Conservation (phyloP, 176 grass and related monocot genomes). For the Rhynchospora pubera region DNA sequence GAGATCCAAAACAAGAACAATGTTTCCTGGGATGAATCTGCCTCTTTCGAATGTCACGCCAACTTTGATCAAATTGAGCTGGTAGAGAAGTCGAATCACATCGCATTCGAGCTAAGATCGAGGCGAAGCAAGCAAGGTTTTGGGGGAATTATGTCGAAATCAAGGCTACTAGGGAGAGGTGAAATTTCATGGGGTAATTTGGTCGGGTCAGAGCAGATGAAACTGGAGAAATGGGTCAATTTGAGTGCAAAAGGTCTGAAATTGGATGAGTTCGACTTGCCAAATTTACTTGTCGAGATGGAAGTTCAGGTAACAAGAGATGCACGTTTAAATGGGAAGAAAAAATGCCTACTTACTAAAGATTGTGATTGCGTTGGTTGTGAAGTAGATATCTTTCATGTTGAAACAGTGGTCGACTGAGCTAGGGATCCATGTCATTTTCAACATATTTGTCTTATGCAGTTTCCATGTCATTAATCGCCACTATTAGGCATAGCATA, state of each 20-base stretch:
- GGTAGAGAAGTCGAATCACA: neutral
- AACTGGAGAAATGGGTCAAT: neutral
- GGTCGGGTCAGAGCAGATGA: neutral
- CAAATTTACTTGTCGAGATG: conserved; percentile 8
- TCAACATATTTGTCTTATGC: too few species aligned
- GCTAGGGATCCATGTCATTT: neutral
- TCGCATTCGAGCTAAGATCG: conserved; percentile 6
- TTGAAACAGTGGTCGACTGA: conserved; percentile 14
- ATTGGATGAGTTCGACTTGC: neutral
- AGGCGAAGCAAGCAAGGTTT: neutral
- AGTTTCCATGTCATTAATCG: too few species aligned
- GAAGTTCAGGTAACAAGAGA: neutral
- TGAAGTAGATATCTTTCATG: neutral
- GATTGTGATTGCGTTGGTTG: neutral
- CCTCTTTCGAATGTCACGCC: neutral
- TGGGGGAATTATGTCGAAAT: neutral
- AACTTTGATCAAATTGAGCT: neutral
- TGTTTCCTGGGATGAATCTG: neutral
- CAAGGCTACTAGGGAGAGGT: neutral
- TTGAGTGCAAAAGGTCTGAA: neutral
- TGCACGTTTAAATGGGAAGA: neutral
- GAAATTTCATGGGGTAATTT: conserved; percentile 9
- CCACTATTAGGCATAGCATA: too few species aligned
- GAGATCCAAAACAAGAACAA: neutral
- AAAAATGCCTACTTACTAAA: neutral